Percentiles rank a stretch among this genome's conserved stretches.
Evolutionary conservation across 2,329 filamentous ascomycete genomes (phyloP).

Genomic region (Penicillium freii): DNA sequence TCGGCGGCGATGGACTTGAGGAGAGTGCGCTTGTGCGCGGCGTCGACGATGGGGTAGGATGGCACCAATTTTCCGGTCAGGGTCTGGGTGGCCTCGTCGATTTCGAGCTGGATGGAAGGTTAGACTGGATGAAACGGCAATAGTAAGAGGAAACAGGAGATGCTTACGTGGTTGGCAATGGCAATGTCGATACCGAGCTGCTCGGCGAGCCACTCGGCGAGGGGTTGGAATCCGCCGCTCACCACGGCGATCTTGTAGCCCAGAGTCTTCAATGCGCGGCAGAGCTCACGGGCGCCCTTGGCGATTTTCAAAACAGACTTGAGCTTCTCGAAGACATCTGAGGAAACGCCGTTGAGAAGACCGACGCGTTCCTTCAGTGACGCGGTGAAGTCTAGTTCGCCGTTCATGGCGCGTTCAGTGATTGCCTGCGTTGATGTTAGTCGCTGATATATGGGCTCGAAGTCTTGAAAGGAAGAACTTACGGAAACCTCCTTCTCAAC

Average conservation of each 20-base stretch:
- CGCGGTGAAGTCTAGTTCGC: slow-evolving; percentile 86
- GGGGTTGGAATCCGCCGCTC: slow-evolving; percentile 85
- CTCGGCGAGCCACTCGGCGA: slow-evolving; percentile 80
- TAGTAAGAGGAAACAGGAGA: background rate
- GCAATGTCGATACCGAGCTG: slow-evolving; percentile 84
- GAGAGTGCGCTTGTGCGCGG: slow-evolving; percentile 56
- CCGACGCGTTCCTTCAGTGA: slow-evolving; percentile 78
- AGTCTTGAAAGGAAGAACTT: slow-evolving; percentile 4
- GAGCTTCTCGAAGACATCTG: slow-evolving; percentile 74
- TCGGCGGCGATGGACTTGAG: slow-evolving; percentile 55
- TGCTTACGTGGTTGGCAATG: slow-evolving; percentile 73
- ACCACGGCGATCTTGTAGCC: slow-evolving; percentile 87
- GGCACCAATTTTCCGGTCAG: slow-evolving; percentile 59
- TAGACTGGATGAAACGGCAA: background rate
- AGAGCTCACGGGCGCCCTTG: slow-evolving; percentile 71
- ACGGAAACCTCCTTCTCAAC: slow-evolving; percentile 77
- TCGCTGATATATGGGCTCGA: background rate
- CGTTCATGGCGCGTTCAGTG: slow-evolving; percentile 90
- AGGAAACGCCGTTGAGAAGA: slow-evolving; percentile 76
- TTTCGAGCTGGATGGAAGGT: slow-evolving; percentile 44
- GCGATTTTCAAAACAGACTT: slow-evolving; percentile 75
- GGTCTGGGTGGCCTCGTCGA: slow-evolving; percentile 46
- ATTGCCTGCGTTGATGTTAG: slow-evolving; percentile 57
- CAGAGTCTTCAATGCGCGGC: slow-evolving; percentile 70
- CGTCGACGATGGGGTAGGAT: slow-evolving; percentile 57